phyloP scores from a whole-genome alignment of 139 green algal genomes.

The Haematococcus sp. region DNA sequence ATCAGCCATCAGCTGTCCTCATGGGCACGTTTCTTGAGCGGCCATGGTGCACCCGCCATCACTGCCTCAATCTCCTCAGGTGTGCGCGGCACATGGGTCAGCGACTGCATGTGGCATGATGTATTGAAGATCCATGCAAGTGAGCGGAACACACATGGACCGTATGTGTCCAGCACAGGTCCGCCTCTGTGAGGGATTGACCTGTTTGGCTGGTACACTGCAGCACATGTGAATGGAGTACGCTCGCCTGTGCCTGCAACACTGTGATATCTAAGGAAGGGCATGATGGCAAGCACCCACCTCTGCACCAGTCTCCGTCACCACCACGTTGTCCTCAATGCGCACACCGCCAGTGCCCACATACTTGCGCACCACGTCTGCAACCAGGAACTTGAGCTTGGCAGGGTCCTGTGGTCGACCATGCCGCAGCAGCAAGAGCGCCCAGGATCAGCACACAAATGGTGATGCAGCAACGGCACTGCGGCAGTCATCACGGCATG shows the following conservation, averaged over 20 bases:
- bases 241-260: neutral
- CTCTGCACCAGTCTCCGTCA: constrained; percentile 63
- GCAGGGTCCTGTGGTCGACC: constrained; percentile 46
- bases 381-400: constrained; percentile 31
- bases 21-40: neutral
- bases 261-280: too few species aligned
- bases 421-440: neutral
- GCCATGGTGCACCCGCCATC: constrained; percentile 79
- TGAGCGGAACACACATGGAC: neutral
- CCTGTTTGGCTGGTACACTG: neutral
- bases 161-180: neutral
- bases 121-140: too few species aligned
- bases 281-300: neutral
- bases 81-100: constrained; percentile 77
- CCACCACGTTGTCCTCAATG: constrained; percentile 88
- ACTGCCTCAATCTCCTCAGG: constrained; percentile 81
- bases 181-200: neutral
- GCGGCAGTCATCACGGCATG: too few species aligned
- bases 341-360: constrained; percentile 56
- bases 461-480: too few species aligned
- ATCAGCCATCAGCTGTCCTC: too few species aligned
- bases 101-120: constrained; percentile 23
- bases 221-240: neutral
- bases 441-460: neutral
- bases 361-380: constrained; percentile 17